Evolutionary conservation across 108 stramenopile genomes (phyloP), one percentile per base, ranked within the genome.

Genomic region (Epithemia pelagica): DNA sequence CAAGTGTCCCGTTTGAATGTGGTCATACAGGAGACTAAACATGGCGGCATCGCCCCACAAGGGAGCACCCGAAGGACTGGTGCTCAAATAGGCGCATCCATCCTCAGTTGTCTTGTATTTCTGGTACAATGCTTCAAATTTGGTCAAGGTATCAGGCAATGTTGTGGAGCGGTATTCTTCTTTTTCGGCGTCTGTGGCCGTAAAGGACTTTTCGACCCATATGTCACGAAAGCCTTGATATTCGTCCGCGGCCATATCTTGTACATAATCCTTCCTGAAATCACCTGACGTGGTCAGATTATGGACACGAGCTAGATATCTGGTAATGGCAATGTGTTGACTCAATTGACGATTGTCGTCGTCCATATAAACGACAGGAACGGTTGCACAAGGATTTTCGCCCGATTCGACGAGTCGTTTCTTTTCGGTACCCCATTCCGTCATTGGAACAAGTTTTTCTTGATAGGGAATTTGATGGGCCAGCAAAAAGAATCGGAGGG

Each of bases 181-280:
- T 24, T 61, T 61, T 30, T 30, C 25, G 7, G 7, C 61, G 7
- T 61, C 61, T 3, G 25, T 30, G 10, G 28, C 29, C 3, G 28
- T 10, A 30, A 61, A 61, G 29, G 29, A 10, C 25, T 7, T 10
- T 15, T 61, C 29, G 29, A 61, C 61, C 61, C 61, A 61, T 10
- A 30, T n/a, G 22, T 61, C 22, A n/a, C 61, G 61, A n/a, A 61
- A 61, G 7, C 29, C 29, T n/a, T 61, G 61, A n/a, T 61, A 61
- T n/a, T 61, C 61, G 32, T 61, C 61, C 10, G 61, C 61, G 20
- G 32, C 61, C 61, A 61, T 21, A 24, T 61, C 61, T 61, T 61
- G 61, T 31, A 61, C 29, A 24, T 61, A 30, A n/a, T n/a, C n/a
- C 52, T 52, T 52, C n/a, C n/a, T n/a, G n/a, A n/a, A n/a, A n/a